Conservation (phyloP, 2,329 filamentous ascomycete genomes). For the Fusarium sublunatum region DNA sequence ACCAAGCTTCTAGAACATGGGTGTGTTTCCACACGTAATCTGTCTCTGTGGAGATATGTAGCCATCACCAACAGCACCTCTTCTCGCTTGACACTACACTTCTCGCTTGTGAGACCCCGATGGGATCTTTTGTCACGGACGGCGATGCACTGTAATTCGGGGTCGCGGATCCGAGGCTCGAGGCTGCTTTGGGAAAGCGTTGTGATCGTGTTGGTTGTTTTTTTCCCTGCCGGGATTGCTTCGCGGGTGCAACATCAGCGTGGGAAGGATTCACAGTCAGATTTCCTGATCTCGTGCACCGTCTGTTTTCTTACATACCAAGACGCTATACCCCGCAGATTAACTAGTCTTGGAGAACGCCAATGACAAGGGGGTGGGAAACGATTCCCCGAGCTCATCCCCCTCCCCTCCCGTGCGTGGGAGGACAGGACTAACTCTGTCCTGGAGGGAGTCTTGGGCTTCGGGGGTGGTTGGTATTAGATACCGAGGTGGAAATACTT, state of each 20-base stretch:
- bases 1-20: conserved; percentile 35
- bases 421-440: conserved; percentile 5
- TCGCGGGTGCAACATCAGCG: conserved; percentile 8
- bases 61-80: conserved; percentile 6
- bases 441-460: neutral
- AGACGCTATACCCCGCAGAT: conserved; percentile 30
- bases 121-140: conserved; percentile 12
- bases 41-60: conserved; percentile 25
- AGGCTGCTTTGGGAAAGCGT: conserved; percentile 16
- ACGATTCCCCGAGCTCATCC: conserved; percentile 22
- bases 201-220: conserved; percentile 13
- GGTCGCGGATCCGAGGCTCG: conserved; percentile 31
- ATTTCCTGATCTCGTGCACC: conserved; percentile 12
- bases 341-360: conserved; percentile 15
- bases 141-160: conserved; percentile 32
- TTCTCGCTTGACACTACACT: neutral
- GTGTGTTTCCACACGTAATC: conserved; percentile 1
- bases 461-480: conserved; percentile 18
- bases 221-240: neutral
- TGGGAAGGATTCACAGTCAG: conserved; percentile 2
- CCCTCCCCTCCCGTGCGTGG: neutral
- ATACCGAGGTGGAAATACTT: conserved; percentile 32
- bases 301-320: conserved; percentile 5
- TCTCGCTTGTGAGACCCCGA: conserved; percentile 21
- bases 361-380: conserved; percentile 19